A percentile compares a stretch with the other conserved stretches of the same genome.
Conservation (phyloP, 805 yeast genomes). For the Kazachstania africana region DNA sequence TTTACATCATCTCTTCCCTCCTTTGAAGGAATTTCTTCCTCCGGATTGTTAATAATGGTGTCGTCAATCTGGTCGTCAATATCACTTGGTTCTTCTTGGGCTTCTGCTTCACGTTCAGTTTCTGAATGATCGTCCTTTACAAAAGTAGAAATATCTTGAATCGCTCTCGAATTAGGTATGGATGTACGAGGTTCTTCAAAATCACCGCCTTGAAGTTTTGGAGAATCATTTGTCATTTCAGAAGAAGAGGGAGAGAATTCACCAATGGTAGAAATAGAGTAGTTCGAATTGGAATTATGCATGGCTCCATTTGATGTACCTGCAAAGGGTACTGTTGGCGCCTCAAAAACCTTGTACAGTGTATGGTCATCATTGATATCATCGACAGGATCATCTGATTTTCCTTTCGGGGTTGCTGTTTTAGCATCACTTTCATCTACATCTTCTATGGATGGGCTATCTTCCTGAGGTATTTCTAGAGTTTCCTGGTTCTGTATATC, state of each 20-base stretch:
- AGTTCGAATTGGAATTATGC: slow-evolving; percentile 24
- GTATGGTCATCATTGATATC: slow-evolving; percentile 12
- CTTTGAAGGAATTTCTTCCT: background rate
- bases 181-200: slow-evolving; percentile 11
- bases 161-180: slow-evolving; percentile 31
- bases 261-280: slow-evolving; percentile 32
- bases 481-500: slow-evolving; percentile 2
- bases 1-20: no score
- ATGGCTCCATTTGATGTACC: slow-evolving; percentile 9
- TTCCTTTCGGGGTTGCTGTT: background rate
- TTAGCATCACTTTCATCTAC: background rate
- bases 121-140: slow-evolving; percentile 9
- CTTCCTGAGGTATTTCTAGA: background rate
- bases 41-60: background rate
- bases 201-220: slow-evolving; percentile 16
- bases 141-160: slow-evolving; percentile 31
- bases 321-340: slow-evolving; percentile 21
- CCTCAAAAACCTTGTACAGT: slow-evolving; percentile 18
- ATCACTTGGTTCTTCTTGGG: no score
- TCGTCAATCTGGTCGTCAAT: background rate
- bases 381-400: background rate
- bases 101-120: background rate
- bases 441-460: background rate
- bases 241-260: slow-evolving; percentile 37
- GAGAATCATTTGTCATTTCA: slow-evolving; percentile 32